Conservation (phyloP, 2,329 filamentous ascomycete genomes). For the Trichophaea hybrida region DNA sequence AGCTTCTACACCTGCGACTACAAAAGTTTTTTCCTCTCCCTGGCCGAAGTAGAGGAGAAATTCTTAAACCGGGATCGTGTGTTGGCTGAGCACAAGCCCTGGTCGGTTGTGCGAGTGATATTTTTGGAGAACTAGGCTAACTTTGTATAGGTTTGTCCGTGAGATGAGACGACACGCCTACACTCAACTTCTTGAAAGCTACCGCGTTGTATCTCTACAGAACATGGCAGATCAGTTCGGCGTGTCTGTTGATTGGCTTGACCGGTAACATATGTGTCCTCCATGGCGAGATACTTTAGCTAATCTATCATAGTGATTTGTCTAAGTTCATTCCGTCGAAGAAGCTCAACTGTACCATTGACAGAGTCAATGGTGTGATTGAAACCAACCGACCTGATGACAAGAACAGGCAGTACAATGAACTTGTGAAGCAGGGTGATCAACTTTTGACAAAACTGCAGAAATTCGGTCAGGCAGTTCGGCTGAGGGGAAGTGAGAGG, state of each 20-base stretch:
- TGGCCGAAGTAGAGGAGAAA: slow-evolving; percentile 79
- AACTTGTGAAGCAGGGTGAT: slow-evolving; percentile 94
- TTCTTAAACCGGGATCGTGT: slow-evolving; percentile 93
- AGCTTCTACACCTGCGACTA: slow-evolving; percentile 91
- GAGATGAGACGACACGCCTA: slow-evolving; percentile 97
- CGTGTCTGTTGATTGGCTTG: slow-evolving; percentile 88
- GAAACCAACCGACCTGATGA: slow-evolving; percentile 96
- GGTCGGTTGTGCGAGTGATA: slow-evolving; percentile 35
- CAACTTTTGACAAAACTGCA: slow-evolving; percentile 97
- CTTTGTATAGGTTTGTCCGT: slow-evolving; percentile 54
- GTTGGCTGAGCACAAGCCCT: slow-evolving; percentile 85
- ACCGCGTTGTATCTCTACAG: slow-evolving; percentile 87
- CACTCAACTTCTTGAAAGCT: slow-evolving; percentile 92
- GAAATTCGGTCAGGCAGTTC: slow-evolving; percentile 95
- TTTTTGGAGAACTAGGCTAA: background rate
- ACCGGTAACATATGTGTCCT: slow-evolving; percentile 49
- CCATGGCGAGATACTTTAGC: background rate
- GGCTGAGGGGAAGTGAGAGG: slow-evolving; percentile 85
- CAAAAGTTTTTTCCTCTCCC: slow-evolving; percentile 78
- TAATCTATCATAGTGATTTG: slow-evolving; percentile 43
- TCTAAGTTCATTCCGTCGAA: slow-evolving; percentile 93
- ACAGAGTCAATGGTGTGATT: slow-evolving; percentile 90
- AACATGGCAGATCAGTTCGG: slow-evolving; percentile 97
- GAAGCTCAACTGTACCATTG: slow-evolving; percentile 90
- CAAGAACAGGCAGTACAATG: slow-evolving; percentile 99